Base-by-base conservation (phyloP, 306 rosid species). In the Prinsepia uniflora region DNA sequence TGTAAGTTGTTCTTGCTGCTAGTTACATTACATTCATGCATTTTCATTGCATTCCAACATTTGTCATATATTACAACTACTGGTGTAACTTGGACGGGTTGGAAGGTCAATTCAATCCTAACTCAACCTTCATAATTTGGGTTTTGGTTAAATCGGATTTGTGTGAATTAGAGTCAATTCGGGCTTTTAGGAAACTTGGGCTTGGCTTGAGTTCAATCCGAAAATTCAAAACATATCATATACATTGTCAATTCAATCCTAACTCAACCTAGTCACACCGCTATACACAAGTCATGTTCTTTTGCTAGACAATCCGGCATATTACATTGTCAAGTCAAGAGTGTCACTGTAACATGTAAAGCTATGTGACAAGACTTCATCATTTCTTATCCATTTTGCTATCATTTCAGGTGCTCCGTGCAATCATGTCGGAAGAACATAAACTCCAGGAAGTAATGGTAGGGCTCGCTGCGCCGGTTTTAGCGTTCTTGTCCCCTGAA, bases 381-480 rank as follows among this genome's bases (percentile, higher is more conserved):
- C 14, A 17, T 22, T 45, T 58, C 34, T 76, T 57, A 64, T 62
- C 59, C 73, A 34, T 70, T 63, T 76, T 9, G 24, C 36, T 72
- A 66, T 22, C 70, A 44, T 68, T 72, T 76, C 87, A 83, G 99
- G 77, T 89, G 63, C 83, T 95, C 61, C 76, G 44, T 9, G 95
- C 84, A 80, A 87, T 95, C 71, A 83, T 85, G 78, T 62, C 81
- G 47, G 90, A 85, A 73, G 91, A 91, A 70, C 83, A 83, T 80
- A 91, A 89, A 83, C 88, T 82, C 34, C 96, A 89, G 61, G 99
- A 95, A 87, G 97, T 86, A 67, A 95, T 95, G 99, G 83, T 89
- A 45, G 99, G 99, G 72, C 84, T 95, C 24, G 96, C 84, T 60
- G 89, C 96, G 73, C 88, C 65, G 66, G 78, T 88, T 73, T 81